Evolutionary conservation across 164 flowering plant species (phyloP), one percentile per base, ranked within the genome.

Genomic region (Umbilicus rupestris): DNA sequence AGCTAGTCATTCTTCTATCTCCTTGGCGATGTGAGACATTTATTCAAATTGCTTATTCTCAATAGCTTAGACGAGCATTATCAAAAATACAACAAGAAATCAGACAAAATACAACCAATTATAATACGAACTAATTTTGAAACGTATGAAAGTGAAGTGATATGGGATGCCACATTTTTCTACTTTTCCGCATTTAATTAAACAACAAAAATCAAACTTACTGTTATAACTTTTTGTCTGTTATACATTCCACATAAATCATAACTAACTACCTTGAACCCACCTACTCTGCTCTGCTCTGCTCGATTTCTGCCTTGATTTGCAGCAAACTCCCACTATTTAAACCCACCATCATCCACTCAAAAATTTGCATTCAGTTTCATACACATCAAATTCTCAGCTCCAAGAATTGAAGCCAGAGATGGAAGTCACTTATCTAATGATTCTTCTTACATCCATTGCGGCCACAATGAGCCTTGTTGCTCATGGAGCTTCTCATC

Each of bases 401-500:
- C 44, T 41, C 44, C 12, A 5, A 35, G 37, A 47, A 24, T 47
- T 47, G 6, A 19, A 20, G 11, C 57, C 22, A 26, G 10, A 31
- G 20, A 22, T 63, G 45, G 65, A 17, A n/a, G 39, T 63, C 14
- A 26, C 29, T 63, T 41, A 24, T 28, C 66, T 64, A 16, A 60
- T 70, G 14, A 28, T 64, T 42, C 52, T 64, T 42, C 52, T 74
- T 10, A 17, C 68, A 9, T 7, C 73, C 49, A 42, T 64, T 19
- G 20, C 67, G 12, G 44, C 46, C 41, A 24, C 68, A 37, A 63
- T 67, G 7, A 66, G 39, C 62, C 66, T 0, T 30, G 75, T 72
- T 31, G 79, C 74, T 49, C 78, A 80, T 59, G 73, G 72, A 59
- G 73, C 74, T 58, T 50, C 57, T 50, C 83, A 79, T 70, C 87